phyloP scores from a whole-genome alignment of 345 rosid genomes.

The Camelina laxa region DNA sequence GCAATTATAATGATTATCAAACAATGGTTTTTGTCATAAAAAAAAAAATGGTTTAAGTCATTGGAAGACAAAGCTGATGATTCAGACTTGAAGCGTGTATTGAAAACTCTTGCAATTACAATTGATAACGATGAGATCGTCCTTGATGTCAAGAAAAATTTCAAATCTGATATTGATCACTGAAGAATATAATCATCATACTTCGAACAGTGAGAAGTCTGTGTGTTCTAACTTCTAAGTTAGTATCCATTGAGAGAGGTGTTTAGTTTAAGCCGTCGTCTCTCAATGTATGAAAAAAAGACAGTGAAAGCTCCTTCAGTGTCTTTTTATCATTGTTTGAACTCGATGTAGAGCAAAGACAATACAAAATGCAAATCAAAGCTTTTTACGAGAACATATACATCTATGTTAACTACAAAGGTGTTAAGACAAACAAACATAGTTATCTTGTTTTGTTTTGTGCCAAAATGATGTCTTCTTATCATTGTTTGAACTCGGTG shows the following conservation, averaged over 20 bases:
- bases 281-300: no score
- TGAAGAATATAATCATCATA: neutral
- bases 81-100: neutral
- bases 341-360: neutral
- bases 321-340: slow-evolving; percentile 23
- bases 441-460: no score
- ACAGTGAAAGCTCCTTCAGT: slow-evolving; percentile 21
- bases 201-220: neutral
- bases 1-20: neutral
- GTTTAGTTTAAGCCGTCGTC: neutral
- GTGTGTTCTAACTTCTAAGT: neutral
- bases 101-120: neutral
- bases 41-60: neutral
- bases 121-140: neutral
- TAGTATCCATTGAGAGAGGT: neutral
- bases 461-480: neutral
- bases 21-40: neutral
- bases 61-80: neutral
- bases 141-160: neutral
- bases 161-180: slow-evolving; percentile 6
- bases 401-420: no score
- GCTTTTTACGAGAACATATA: neutral
- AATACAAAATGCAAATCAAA: slow-evolving; percentile 21
- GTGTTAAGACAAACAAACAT: no score
- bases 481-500: slow-evolving; percentile 14